Conservation (phyloP, 176 grass and related monocot species). For the Stipa capillata region DNA sequence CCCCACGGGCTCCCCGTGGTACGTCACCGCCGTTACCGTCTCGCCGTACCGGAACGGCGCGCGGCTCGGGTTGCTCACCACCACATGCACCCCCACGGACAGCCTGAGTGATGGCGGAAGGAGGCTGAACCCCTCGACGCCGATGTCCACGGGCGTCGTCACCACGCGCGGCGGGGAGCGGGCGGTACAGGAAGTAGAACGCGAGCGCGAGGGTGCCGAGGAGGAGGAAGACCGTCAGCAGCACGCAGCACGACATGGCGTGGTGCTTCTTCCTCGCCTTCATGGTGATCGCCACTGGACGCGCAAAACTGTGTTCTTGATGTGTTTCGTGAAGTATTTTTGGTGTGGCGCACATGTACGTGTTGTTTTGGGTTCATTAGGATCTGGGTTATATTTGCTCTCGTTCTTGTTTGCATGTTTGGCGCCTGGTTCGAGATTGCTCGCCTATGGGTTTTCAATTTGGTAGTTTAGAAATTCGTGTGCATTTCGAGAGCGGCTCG, state of each 20-base stretch:
- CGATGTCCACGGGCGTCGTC: conserved; percentile 30
- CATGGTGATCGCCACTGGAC: background rate
- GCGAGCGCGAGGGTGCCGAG: conserved; percentile 28
- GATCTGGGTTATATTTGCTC: conserved; percentile 4
- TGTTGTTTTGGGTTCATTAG: background rate
- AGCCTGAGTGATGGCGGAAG: conserved; percentile 19
- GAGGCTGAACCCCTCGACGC: conserved; percentile 21
- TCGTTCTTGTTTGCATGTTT: background rate
- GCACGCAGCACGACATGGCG: conserved; percentile 19
- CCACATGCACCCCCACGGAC: conserved; percentile 33
- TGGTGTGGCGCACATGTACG: background rate
- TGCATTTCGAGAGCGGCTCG: background rate
- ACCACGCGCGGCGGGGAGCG: conserved; percentile 36
- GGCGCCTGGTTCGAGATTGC: background rate
- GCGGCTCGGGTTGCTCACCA: conserved; percentile 57
- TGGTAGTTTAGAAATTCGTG: conserved; percentile 32
- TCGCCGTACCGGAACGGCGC: conserved; percentile 46
- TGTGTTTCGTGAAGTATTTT: background rate
- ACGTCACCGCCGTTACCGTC: conserved; percentile 31
- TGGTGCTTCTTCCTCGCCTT: background rate
- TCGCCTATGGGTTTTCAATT: conserved; percentile 13
- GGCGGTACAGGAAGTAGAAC: conserved; percentile 57
- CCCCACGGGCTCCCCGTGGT: conserved; percentile 53
- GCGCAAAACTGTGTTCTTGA: too few relatives aligned
- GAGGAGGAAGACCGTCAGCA: conserved; percentile 8